Base-by-base conservation (phyloP, 2,329 filamentous ascomycete species). In the Macrophomina phaseolina region DNA sequence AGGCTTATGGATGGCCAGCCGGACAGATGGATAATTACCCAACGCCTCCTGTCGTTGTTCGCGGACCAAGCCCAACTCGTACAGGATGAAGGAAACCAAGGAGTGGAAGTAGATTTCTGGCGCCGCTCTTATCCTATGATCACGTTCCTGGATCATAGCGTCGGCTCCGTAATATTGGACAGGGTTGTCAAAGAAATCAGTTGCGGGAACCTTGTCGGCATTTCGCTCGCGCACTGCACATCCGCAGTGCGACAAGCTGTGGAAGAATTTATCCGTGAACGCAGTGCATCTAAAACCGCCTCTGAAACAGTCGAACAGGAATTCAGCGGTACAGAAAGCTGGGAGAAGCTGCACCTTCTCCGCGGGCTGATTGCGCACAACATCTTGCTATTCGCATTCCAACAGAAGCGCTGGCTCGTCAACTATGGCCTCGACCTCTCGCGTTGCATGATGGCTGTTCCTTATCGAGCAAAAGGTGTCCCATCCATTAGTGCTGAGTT, bases 401-500 rank as follows among this genome's bases (percentile, higher is more conserved):
- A 77, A 0, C 75, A 84, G 12, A 91, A 91, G 70, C 79, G 89
- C 1, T 91, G 87, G 86, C 77, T 85, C 3, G 89, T 92, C 0
- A 84, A 90, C 65, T 92, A 89, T 67, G 89, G 90, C 0, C 77
- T 86, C 0, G 83, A 88, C 70, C 67, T 71, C 0, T 67, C 9
- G 9, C 72, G 76, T 0, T 75, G 73, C 1, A 65, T 67, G 14
- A 72, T 78, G 3, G 77, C 74, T 0, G 90, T 92, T 0, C 90
- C 90, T 0, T 92, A 84, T 56, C 81, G 86, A 11, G 87, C 88
- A 0, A 91, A 92, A 66, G 90, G 89, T 2, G 80, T 83, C 0
- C 89, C 90, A 0, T 85, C 84, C 0, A 83, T 86, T 0, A 82
- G 86, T 6, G 86, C 89, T 0, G 90, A 92, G 70, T 92, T 85